These are phyloP conservation scores for Chlamydomonas incerta DNA, from an alignment of 139 green algal species.

Conservation along the genomic window DNA sequence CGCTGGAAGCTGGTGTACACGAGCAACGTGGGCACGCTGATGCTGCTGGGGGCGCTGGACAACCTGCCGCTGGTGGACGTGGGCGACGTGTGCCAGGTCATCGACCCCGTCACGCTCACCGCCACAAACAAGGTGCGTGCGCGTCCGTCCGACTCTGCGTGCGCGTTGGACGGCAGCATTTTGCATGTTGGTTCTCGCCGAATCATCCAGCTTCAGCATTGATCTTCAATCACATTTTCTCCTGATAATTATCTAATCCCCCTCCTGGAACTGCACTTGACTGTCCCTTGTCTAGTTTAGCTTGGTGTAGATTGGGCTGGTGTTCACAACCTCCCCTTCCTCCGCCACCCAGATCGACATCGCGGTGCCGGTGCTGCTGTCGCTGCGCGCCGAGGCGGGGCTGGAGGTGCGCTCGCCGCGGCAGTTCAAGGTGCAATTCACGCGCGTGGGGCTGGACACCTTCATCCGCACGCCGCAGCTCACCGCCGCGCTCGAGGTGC, in stretches of 20 bases:
- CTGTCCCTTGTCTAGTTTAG: too few relatives aligned
- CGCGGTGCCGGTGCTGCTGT: constrained; percentile 41
- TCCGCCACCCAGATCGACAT: constrained; percentile 42
- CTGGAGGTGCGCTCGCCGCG: constrained; percentile 55
- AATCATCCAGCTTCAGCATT: too few relatives aligned
- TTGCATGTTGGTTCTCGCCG: too few relatives aligned
- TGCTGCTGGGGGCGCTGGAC: constrained; percentile 68
- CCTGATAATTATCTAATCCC: too few relatives aligned
- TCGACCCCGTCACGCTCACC: constrained; percentile 63
- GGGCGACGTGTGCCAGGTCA: constrained; percentile 72
- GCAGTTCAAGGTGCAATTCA: constrained; percentile 58
- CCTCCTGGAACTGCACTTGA: too few relatives aligned
- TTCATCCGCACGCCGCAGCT: constrained; percentile 57
- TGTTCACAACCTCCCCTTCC: too few relatives aligned
- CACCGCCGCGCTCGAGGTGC: constrained; percentile 47
- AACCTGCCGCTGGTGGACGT: constrained; percentile 69
- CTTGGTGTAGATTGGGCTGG: too few relatives aligned
- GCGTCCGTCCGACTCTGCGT: too few relatives aligned
- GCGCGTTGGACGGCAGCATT: background rate
- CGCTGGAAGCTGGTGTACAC: constrained; percentile 79
- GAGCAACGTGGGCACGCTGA: constrained; percentile 62
- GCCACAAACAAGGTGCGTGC: constrained; percentile 75
- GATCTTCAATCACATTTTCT: too few relatives aligned
- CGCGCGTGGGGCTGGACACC: constrained; percentile 52
- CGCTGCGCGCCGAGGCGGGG: constrained; percentile 46